phyloP scores from a whole-genome alignment of 257 asterid species.

The Gynochthodes officinalis region DNA sequence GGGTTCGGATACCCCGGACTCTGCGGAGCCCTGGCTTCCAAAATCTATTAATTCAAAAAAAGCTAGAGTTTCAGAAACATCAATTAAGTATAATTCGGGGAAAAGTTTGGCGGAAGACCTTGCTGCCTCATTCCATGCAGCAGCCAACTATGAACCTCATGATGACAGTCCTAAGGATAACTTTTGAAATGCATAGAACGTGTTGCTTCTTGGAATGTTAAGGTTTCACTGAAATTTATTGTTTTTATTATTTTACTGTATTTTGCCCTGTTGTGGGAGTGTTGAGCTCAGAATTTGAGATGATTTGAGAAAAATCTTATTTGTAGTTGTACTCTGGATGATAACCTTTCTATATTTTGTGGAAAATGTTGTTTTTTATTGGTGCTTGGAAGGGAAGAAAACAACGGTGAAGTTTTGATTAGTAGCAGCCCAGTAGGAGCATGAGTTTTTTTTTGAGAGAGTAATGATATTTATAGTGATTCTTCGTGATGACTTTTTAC shows the following conservation, averaged over 20 bases:
- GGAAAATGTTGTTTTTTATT: background rate
- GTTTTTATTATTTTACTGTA: background rate
- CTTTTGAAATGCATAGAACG: background rate
- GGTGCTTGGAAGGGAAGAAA: background rate
- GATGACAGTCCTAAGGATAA: slow-evolving; percentile 16
- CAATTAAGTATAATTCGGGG: slow-evolving; percentile 32
- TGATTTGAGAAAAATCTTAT: no score
- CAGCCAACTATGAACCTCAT: slow-evolving; percentile 6
- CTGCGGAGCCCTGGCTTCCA: slow-evolving; percentile 43
- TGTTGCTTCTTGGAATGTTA: background rate
- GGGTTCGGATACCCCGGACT: slow-evolving; percentile 15
- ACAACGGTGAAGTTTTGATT: no score
- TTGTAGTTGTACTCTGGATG: background rate
- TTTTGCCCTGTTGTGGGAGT: no score
- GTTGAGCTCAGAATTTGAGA: background rate
- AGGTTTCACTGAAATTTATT: background rate
- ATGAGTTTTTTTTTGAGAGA: no score
- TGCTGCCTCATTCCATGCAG: slow-evolving; percentile 58
- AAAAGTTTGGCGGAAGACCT: slow-evolving; percentile 76
- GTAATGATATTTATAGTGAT: no score
- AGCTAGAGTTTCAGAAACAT: slow-evolving; percentile 47
- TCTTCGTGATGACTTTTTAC: no score
- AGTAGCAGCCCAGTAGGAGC: background rate
- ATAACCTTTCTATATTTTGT: background rate
- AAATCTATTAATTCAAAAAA: slow-evolving; percentile 46